Base-by-base conservation (phyloP, 768 basidiomycete genomes). In the Auricularia sp. region DNA sequence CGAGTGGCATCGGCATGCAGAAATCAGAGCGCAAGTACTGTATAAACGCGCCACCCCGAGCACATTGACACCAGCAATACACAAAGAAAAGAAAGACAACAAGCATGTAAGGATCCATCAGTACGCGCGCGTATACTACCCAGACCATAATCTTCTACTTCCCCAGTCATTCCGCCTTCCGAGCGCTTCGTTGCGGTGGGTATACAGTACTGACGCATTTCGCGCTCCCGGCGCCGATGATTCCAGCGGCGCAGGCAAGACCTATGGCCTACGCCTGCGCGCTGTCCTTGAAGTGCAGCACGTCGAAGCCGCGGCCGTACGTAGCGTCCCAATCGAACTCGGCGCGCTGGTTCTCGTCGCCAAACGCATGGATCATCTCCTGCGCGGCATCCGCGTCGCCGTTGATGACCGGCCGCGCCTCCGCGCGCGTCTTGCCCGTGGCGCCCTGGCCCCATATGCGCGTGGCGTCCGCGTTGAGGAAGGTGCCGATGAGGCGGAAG, bases 401-500 rank as follows among this genome's bases (percentile, higher is more conserved):
- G 64, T 77, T 75, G 10, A 87, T 76, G 33, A 89, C 85, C n/a
- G 77, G 70, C 37, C 78, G 74, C 10, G 85, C 87, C 2, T 79
- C 75, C 47, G 79, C 83, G 62, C 69, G 78, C 3, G 77, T 82
- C 77, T 91, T 92, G 0, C 80, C 81, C 68, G 73, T 83, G 59
- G 86, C 87, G 1, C 90, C 91, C 69, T 89, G 88, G 0, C 91
- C 90, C 70, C 79, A 91, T 10, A 92, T 92, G 62, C 69, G 76
- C 39, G 77, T 71, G 64, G 75, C 77, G 62, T 82, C 82, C 2
- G 71, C 72, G 51, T 65, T 62, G 67, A 92, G 73, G 74, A 89
- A 92, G 21, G 90, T 92, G 42, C 87, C 88, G 54, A 92, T 92
- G 64, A 81, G 79, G 45, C 90, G 79, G 75, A 92, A 92, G 8